Percentiles rank a stretch among this genome's conserved stretches.
Conservation (phyloP, 2,329 filamentous ascomycete genomes). For the Pseudocercospora ulei region DNA sequence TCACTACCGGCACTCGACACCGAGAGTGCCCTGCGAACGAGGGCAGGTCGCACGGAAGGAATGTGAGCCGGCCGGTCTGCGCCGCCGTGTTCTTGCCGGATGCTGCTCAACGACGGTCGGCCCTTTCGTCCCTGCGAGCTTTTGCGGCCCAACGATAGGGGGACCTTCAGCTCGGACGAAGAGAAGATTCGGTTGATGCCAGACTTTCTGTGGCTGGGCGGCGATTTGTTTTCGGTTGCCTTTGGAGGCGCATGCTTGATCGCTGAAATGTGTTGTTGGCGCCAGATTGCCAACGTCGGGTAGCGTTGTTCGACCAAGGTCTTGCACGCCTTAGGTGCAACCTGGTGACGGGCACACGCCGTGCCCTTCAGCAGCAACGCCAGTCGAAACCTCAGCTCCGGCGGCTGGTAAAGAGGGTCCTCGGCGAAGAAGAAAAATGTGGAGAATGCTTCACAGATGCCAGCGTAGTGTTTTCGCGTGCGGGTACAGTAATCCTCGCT, state of each 20-base stretch:
- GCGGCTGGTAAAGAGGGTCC: constrained; percentile 1
- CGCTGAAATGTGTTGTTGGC: no score
- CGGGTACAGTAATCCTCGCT: constrained; percentile 4
- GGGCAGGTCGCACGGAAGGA: constrained; percentile 1
- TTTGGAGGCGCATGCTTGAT: no score
- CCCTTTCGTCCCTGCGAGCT: no score
- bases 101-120: no score
- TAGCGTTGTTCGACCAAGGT: background rate
- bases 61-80: background rate
- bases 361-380: background rate
- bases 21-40: background rate
- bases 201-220: no score
- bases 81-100: background rate
- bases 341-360: background rate
- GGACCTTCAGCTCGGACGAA: no score
- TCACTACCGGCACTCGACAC: constrained; percentile 1
- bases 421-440: constrained; percentile 5
- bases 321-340: background rate
- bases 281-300: no score
- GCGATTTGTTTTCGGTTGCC: no score
- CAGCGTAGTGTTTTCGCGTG: background rate
- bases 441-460: constrained; percentile 2
- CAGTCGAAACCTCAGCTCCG: constrained; percentile 1
- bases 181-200: no score
- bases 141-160: no score